Conservation (phyloP, 345 rosid species). For the Lepidium aucheri region DNA sequence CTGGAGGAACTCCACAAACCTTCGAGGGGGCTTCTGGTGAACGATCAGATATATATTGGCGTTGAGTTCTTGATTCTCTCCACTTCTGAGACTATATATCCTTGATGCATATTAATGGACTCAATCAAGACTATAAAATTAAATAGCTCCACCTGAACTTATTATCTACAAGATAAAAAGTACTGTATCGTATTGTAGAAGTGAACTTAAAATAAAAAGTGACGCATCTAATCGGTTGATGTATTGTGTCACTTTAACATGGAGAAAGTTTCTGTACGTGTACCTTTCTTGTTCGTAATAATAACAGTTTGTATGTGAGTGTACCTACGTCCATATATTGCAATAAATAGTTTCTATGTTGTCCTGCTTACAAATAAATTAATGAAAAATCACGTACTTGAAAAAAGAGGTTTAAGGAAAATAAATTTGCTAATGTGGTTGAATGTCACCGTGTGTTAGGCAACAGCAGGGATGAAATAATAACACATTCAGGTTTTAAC, state of each 20-base stretch:
- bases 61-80: constrained; percentile 8
- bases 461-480: no score
- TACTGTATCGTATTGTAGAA: no score
- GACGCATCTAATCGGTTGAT: not conserved
- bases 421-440: no score
- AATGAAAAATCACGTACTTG: no score
- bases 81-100: not conserved
- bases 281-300: not conserved
- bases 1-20: not conserved
- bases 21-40: not conserved
- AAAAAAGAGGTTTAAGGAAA: no score
- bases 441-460: no score
- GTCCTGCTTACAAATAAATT: no score
- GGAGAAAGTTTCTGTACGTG: not conserved
- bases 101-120: not conserved
- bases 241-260: not conserved
- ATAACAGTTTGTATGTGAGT: not conserved
- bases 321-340: no score
- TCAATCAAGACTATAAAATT: not conserved
- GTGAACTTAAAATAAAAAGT: not conserved
- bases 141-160: not conserved
- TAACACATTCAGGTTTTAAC: no score
- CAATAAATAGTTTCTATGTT: no score
- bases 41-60: not conserved
- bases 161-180: not conserved